A percentile compares a stretch with the other conserved stretches of the same genome.
phyloP scores from a whole-genome alignment of 2,329 filamentous ascomycete species.

The Cladophialophora psammophila region DNA sequence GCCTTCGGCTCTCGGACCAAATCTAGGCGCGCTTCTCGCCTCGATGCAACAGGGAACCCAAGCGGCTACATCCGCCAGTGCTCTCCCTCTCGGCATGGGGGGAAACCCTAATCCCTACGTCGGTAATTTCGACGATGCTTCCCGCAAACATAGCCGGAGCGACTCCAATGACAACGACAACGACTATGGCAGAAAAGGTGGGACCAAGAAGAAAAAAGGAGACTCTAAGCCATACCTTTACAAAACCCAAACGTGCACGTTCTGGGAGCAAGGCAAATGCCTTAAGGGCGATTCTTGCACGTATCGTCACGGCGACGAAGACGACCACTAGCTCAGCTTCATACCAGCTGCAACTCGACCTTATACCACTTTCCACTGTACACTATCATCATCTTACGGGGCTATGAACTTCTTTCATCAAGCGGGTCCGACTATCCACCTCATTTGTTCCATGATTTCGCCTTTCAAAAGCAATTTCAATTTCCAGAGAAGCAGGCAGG shows the following conservation, averaged over 20 bases:
- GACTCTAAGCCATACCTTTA: slow-evolving; percentile 48
- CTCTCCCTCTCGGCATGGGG: slow-evolving; percentile 28
- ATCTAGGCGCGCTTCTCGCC: slow-evolving; percentile 32
- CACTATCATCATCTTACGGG: neutral
- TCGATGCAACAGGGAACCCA: slow-evolving; percentile 29
- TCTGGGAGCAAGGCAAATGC: slow-evolving; percentile 62
- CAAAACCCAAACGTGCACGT: slow-evolving; percentile 58
- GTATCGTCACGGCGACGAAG: slow-evolving; percentile 54
- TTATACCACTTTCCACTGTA: neutral
- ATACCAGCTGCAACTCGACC: neutral
- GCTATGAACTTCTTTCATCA: neutral
- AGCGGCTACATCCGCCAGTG: slow-evolving; percentile 5
- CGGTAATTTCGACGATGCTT: slow-evolving; percentile 26
- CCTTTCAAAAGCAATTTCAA: slow-evolving; percentile 1
- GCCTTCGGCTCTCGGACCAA: slow-evolving; percentile 13
- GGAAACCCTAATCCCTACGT: slow-evolving; percentile 35
- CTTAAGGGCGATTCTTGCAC: slow-evolving; percentile 61
- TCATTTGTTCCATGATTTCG: neutral
- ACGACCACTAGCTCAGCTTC: neutral
- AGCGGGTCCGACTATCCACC: neutral
- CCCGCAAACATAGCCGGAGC: slow-evolving; percentile 32
- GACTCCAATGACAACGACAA: slow-evolving; percentile 36
- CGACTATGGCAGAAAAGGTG: slow-evolving; percentile 34
- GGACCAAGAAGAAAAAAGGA: slow-evolving; percentile 38
- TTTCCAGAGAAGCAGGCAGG: neutral